Conservation (phyloP, 768 basidiomycete species). For the Udeniomyces megalosporus region DNA sequence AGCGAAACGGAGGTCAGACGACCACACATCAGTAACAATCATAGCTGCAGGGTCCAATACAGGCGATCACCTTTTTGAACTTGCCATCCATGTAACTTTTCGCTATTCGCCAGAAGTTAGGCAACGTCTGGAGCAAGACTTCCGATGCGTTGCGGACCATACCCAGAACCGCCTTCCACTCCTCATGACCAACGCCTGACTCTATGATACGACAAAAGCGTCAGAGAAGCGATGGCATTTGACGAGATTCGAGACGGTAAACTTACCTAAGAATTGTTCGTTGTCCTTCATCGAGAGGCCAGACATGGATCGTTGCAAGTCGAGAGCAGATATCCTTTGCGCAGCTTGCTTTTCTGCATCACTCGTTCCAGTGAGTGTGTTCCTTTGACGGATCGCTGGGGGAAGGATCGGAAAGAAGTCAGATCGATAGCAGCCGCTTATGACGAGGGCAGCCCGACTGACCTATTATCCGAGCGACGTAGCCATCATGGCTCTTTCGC, state of each 20-base stretch:
- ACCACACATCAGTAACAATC: neutral
- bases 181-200: slow-evolving; percentile 51
- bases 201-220: slow-evolving; percentile 32
- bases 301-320: slow-evolving; percentile 18
- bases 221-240: neutral
- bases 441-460: neutral
- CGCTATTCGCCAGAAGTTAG: slow-evolving; percentile 86
- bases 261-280: neutral
- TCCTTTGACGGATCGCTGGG: neutral
- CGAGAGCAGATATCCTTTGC: slow-evolving; percentile 8
- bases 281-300: neutral
- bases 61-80: slow-evolving; percentile 38
- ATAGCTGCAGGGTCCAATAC: too few relatives aligned
- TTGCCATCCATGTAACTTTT: slow-evolving; percentile 84
- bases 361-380: neutral
- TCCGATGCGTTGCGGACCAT: slow-evolving; percentile 81
- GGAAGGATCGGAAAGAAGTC: neutral
- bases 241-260: neutral
- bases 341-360: neutral
- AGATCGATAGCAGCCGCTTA: slow-evolving; percentile 19
- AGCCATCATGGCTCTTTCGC: neutral
- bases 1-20: neutral
- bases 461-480: neutral
- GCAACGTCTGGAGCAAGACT: slow-evolving; percentile 61
- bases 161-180: slow-evolving; percentile 63